Evolutionary conservation across 2,329 filamentous ascomycete genomes (phyloP).

Genomic region (Cercospora sesami): DNA sequence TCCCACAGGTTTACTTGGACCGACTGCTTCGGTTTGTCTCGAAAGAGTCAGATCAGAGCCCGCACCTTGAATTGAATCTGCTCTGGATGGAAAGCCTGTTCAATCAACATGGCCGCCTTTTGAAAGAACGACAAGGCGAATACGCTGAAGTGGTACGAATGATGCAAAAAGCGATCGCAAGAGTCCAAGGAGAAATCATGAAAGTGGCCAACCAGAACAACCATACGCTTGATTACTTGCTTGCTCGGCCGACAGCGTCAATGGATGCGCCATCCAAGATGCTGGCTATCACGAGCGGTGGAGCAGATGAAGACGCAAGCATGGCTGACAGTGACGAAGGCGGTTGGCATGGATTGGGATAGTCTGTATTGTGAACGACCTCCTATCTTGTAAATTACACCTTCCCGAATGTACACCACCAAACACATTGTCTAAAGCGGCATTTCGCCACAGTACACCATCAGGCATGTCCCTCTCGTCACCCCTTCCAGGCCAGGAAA

Average conservation of each 20-base stretch:
- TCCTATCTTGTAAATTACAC: background rate
- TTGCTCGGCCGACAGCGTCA: constrained; percentile 41
- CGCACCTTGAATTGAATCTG: constrained; percentile 92
- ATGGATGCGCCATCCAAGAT: constrained; percentile 14
- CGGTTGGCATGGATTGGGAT: constrained; percentile 39
- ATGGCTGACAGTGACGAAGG: constrained; percentile 41
- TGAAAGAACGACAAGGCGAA: constrained; percentile 76
- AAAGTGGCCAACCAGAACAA: constrained; percentile 82
- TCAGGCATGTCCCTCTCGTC: too few species aligned
- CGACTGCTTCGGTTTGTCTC: constrained; percentile 85
- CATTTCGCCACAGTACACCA: background rate
- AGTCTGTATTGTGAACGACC: background rate
- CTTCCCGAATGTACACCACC: background rate
- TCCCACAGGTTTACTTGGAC: constrained; percentile 84
- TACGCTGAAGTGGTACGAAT: constrained; percentile 82
- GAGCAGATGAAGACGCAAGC: constrained; percentile 24
- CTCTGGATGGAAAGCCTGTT: constrained; percentile 84
- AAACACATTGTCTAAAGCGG: background rate
- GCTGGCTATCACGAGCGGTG: constrained; percentile 26
- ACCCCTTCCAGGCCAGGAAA: too few species aligned
- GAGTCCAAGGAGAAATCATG: constrained; percentile 79
- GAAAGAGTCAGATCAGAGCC: constrained; percentile 81
- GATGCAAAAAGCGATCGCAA: constrained; percentile 75
- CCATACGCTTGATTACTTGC: constrained; percentile 83
- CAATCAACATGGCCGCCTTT: constrained; percentile 78